Evolutionary conservation across 306 rosid genomes (phyloP).

Genomic region (Castanopsis chinensis): DNA sequence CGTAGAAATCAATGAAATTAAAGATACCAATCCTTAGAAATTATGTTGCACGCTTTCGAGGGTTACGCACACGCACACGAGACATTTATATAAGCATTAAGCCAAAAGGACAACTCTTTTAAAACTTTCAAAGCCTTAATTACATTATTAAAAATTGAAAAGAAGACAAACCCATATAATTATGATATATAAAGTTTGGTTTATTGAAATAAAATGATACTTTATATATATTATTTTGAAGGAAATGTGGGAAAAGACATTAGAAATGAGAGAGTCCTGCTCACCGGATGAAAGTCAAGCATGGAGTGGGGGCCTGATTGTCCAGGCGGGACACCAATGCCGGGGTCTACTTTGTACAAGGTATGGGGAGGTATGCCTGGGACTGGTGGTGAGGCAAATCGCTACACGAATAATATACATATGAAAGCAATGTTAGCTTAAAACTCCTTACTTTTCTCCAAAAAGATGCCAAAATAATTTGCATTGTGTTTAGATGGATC

Average conservation of each 20-base stretch:
- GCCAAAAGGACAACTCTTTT: too few relatives aligned
- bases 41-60: too few relatives aligned
- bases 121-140: too few relatives aligned
- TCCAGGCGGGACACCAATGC: conserved; percentile 23
- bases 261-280: not conserved
- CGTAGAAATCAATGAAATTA: too few relatives aligned
- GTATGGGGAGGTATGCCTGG: conserved; percentile 61
- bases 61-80: too few relatives aligned
- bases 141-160: too few relatives aligned
- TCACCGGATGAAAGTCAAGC: conserved; percentile 74
- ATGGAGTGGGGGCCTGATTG: conserved; percentile 40
- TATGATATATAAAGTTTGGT: too few relatives aligned
- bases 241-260: not conserved
- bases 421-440: conserved; percentile 1
- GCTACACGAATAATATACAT: conserved; percentile 38
- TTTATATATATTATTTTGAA: not conserved
- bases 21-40: too few relatives aligned
- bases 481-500: conserved; percentile 18
- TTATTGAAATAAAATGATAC: too few relatives aligned
- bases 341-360: conserved; percentile 58
- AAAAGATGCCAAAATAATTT: conserved; percentile 9
- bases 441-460: not conserved
- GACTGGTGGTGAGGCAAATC: conserved; percentile 47
- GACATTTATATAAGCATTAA: too few relatives aligned
- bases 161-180: too few relatives aligned